Conservation (phyloP, 2,329 filamentous ascomycete genomes). For the Alternaria brassicae region DNA sequence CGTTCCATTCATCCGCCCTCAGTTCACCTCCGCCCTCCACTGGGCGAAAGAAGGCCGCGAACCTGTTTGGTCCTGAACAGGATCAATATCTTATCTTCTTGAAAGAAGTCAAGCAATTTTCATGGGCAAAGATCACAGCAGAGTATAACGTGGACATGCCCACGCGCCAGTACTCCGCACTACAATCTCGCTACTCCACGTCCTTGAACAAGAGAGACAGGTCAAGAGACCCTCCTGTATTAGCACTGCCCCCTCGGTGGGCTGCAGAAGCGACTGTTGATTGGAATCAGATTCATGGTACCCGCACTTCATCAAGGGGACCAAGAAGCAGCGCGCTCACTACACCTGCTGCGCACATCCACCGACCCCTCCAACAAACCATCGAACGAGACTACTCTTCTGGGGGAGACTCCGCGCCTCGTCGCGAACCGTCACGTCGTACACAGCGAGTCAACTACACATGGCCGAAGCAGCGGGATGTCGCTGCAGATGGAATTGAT, state of each 20-base stretch:
- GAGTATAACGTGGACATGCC: constrained; percentile 41
- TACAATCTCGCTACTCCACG: constrained; percentile 40
- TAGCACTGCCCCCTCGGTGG: constrained; percentile 36
- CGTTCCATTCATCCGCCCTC: not conserved
- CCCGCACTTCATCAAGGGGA: constrained; percentile 8
- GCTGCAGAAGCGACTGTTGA: constrained; percentile 34
- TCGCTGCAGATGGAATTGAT: not conserved
- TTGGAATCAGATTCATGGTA: constrained; percentile 28
- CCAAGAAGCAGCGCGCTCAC: not conserved
- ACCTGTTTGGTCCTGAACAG: constrained; percentile 27
- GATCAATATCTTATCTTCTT: constrained; percentile 50
- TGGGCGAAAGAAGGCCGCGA: not conserved
- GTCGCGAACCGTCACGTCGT: constrained; percentile 30
- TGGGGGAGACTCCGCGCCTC: constrained; percentile 23
- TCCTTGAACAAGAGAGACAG: constrained; percentile 37
- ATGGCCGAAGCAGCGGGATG: constrained; percentile 27
- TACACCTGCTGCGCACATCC: not conserved
- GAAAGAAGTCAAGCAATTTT: constrained; percentile 49
- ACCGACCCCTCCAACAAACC: constrained; percentile 1
- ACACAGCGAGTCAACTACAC: constrained; percentile 38
- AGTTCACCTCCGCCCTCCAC: not conserved
- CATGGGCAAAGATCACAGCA: constrained; percentile 48
- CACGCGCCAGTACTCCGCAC: constrained; percentile 31
- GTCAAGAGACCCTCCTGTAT: constrained; percentile 28
- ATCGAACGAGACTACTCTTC: constrained; percentile 30